phyloP scores from a whole-genome alignment of 2,329 filamentous ascomycete genomes.

The Claviceps fusiformis region DNA sequence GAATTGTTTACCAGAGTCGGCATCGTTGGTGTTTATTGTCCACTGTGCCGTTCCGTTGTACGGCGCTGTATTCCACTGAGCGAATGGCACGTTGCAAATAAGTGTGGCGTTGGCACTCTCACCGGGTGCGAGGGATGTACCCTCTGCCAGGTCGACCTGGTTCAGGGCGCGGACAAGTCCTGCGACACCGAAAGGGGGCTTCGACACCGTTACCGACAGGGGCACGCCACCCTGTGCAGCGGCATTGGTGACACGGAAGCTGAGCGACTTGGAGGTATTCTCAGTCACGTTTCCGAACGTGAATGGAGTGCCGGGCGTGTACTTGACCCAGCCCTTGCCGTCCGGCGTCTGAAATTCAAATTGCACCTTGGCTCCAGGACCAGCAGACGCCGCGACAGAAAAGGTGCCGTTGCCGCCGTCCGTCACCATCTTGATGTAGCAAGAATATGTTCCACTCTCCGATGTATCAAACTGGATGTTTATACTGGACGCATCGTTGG shows the following conservation, averaged over 20 bases:
- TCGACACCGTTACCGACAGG: conserved; percentile 44
- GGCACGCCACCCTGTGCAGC: conserved; percentile 30
- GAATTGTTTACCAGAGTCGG: conserved; percentile 34
- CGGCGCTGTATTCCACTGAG: conserved; percentile 40
- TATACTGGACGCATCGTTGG: conserved; percentile 25
- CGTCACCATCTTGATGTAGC: conserved; percentile 33
- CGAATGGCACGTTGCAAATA: conserved; percentile 41
- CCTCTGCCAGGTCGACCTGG: conserved; percentile 43
- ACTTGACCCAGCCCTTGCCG: conserved; percentile 35
- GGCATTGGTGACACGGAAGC: conserved; percentile 39
- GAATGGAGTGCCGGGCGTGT: conserved; percentile 29
- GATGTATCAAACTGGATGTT: conserved; percentile 34
- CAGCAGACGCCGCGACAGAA: conserved; percentile 34
- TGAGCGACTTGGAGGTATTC: conserved; percentile 32
- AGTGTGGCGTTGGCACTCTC: conserved; percentile 37
- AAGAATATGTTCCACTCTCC: conserved; percentile 31
- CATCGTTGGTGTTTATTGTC: conserved; percentile 45
- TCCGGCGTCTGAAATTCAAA: conserved; percentile 42
- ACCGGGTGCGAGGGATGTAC: conserved; percentile 34
- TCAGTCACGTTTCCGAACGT: conserved; percentile 42
- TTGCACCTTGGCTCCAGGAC: conserved; percentile 32
- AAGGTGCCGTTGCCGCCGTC: conserved; percentile 35
- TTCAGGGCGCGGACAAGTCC: conserved; percentile 41
- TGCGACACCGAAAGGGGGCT: conserved; percentile 42
- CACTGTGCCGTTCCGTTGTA: conserved; percentile 35